phyloP scores from a whole-genome alignment of 257 asterid genomes.

The Capsicum pubescens region DNA sequence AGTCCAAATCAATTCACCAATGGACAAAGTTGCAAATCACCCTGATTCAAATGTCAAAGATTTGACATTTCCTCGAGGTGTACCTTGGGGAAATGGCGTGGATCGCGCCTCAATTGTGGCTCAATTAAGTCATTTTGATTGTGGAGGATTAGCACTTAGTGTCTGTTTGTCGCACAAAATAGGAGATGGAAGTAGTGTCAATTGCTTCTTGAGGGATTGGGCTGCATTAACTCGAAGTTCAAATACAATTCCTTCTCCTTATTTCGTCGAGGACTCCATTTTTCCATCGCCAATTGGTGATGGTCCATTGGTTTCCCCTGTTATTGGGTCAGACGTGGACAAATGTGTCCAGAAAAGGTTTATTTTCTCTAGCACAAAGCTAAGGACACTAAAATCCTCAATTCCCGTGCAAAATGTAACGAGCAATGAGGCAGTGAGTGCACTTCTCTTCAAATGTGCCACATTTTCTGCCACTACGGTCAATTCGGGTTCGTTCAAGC shows the following conservation, averaged over 20 bases:
- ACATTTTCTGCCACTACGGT: background rate
- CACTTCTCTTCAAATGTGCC: conserved; percentile 12
- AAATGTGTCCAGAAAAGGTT: background rate
- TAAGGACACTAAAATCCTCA: background rate
- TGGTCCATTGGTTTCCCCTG: background rate
- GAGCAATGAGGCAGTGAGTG: conserved; percentile 3
- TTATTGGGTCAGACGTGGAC: background rate
- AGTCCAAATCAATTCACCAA: too few relatives aligned
- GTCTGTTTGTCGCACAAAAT: background rate
- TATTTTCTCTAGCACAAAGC: background rate
- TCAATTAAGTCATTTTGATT: conserved; percentile 15
- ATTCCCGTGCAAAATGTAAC: background rate
- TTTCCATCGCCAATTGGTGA: background rate
- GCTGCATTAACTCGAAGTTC: background rate
- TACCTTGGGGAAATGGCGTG: background rate
- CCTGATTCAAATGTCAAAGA: too few relatives aligned
- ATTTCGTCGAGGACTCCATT: background rate
- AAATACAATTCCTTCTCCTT: background rate
- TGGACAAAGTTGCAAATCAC: too few relatives aligned
- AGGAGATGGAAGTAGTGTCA: background rate
- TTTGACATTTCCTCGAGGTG: background rate
- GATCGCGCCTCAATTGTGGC: background rate
- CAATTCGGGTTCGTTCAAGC: background rate
- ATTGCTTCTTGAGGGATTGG: background rate
- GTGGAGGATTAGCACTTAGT: background rate